These are phyloP conservation scores for Lipomyces yamanashiensis DNA, from an alignment of 805 yeast genomes.

Conservation along the genomic window DNA sequence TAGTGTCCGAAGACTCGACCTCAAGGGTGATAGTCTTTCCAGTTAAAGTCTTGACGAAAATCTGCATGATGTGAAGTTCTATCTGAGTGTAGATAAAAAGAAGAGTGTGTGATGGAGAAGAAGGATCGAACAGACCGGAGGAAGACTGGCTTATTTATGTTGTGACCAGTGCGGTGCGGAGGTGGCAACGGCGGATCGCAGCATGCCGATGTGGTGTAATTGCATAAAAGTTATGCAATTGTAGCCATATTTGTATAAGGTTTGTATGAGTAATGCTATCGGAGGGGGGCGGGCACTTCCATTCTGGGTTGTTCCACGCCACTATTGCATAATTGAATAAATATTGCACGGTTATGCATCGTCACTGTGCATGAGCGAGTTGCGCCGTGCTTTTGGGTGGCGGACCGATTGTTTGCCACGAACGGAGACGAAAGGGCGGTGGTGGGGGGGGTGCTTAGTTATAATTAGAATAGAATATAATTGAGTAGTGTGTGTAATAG, in stretches of 20 bases:
- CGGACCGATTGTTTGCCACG: no score
- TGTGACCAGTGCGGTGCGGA: neutral
- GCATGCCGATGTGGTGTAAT: constrained; percentile 12
- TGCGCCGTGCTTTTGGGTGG: no score
- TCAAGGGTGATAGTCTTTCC: constrained; percentile 89
- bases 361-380: neutral
- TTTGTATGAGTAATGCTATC: neutral
- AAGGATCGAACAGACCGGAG: neutral
- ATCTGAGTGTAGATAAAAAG: neutral
- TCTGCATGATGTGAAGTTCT: constrained; percentile 62
- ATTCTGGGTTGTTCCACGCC: constrained; percentile 3
- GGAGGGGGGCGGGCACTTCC: neutral
- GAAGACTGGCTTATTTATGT: constrained; percentile 10
- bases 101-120: neutral
- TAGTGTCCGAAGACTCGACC: constrained; percentile 81
- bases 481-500: no score
- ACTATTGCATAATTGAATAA: neutral
- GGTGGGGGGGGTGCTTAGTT: no score
- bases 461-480: no score
- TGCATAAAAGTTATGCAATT: neutral
- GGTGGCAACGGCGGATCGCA: constrained; percentile 6
- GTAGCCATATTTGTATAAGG: neutral
- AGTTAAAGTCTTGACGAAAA: constrained; percentile 85
- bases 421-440: no score
- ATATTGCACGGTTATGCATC: neutral